Base-by-base conservation (phyloP, 1,284 basidiomycete species). In the Marasmius sp. region DNA sequence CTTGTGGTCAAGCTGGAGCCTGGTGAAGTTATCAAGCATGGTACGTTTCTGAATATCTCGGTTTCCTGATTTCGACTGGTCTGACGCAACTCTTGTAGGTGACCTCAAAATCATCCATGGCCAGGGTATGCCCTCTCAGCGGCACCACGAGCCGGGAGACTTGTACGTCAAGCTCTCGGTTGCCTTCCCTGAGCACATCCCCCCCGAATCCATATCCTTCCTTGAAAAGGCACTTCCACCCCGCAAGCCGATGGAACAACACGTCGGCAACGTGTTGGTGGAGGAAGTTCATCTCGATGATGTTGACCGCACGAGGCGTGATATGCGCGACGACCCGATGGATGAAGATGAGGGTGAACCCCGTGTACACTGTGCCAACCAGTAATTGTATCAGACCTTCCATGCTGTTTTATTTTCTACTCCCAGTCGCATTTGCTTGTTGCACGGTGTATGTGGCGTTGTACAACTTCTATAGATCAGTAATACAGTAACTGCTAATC, bases 91-190 rank as follows among this genome's bases (percentile, higher is more conserved):
- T 34, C 52, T 39, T 60, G 47, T 67, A 96, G 95, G 90, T 65
- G 88, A 92, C 47, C 75, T 96, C 73, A 98, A 98, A 80, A 90
- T 97, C 65, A 92, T 99, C 67, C 86, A 87, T 57, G 92, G 92
- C 8, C 95, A 98, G 78, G 97, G 97, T 67, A 99, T 99, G 97
- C 97, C 97, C 43, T 98, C 97, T 62, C 93, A 92, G 77, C 89
- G 97, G 67, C 96, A 98, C 79, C 97, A 99, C 79, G 96, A 99
- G 74, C 85, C 90, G 55, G 97, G 97, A 49, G 95, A 99, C 77
- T 84, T 99, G 66, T 96, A 91, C 75, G 85, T 99, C 77, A 92
- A 91, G 71, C 79, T 99, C 69, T 84, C 83, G 68, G 93, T 99
- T 72, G 85, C 84, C 64, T 99, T 99, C 88, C 97, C 97, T 61